phyloP scores from a whole-genome alignment of 1,284 basidiomycete species.

The Sphaerobolus stellatus region DNA sequence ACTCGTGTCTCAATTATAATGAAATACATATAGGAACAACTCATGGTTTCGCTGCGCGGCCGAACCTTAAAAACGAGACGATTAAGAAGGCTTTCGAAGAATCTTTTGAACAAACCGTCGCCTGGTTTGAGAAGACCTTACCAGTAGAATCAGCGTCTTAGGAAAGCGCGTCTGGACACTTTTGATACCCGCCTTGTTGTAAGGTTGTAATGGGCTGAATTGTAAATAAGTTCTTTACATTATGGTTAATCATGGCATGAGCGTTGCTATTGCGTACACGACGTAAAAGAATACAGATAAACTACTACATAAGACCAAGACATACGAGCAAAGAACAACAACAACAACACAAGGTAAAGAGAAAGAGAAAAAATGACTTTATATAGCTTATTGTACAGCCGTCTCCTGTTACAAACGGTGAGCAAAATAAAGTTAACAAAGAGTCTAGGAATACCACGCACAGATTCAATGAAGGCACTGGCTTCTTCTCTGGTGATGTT shows the following conservation, averaged over 20 bases:
- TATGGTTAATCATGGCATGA: too few relatives aligned
- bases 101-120: constrained; percentile 44
- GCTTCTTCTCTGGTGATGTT: constrained; percentile 83
- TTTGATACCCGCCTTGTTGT: not conserved
- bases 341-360: not conserved
- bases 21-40: constrained; percentile 42
- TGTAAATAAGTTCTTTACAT: not conserved
- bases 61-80: constrained; percentile 44
- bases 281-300: not conserved
- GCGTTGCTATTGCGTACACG: not conserved
- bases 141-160: not conserved
- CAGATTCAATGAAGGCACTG: constrained; percentile 78
- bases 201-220: not conserved
- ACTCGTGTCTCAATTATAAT: not conserved
- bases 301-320: not conserved
- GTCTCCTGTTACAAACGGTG: constrained; percentile 4
- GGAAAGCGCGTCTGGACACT: not conserved
- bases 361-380: not conserved
- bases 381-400: constrained; percentile 6
- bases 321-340: not conserved
- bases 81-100: constrained; percentile 53
- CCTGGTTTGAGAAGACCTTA: constrained; percentile 49
- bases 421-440: not conserved
- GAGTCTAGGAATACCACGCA: constrained; percentile 2
- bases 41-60: constrained; percentile 58